Conservation (phyloP, 169 alveolate species). For the Neospora caninum region DNA sequence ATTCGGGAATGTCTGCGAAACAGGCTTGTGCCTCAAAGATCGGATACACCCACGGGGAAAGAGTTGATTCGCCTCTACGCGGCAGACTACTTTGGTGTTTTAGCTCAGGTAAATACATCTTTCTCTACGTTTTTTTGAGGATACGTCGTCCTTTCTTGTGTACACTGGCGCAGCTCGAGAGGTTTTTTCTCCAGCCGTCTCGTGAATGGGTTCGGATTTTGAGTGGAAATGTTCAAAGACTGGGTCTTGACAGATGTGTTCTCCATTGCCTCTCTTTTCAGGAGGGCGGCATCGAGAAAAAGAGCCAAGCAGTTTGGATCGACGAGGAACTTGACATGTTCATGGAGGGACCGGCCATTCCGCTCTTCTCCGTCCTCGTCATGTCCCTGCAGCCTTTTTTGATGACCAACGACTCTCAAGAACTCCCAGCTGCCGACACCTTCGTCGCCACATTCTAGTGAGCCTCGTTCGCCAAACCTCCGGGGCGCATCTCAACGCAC, state of each 20-base stretch:
- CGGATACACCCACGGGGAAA: slow-evolving; percentile 61
- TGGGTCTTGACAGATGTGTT: not conserved
- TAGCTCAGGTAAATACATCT: slow-evolving; percentile 32
- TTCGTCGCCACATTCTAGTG: slow-evolving; percentile 45
- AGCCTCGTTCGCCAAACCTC: not conserved
- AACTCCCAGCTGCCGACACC: slow-evolving; percentile 1
- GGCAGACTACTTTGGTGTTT: slow-evolving; percentile 45
- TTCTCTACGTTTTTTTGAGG: not conserved
- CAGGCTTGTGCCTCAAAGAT: slow-evolving; percentile 43
- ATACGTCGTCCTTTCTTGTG: not conserved
- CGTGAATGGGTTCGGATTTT: too few species aligned
- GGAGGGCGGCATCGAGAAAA: slow-evolving; percentile 59
- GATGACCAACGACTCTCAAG: slow-evolving; percentile 1
- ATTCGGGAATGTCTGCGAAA: slow-evolving; percentile 50
- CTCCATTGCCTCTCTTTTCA: not conserved
- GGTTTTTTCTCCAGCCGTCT: not conserved
- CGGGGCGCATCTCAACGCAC: not conserved
- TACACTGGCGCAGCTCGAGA: not conserved
- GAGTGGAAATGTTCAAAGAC: not conserved
- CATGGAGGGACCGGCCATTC: slow-evolving; percentile 45
- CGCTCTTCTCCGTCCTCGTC: slow-evolving; percentile 50
- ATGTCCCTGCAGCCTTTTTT: slow-evolving; percentile 50
- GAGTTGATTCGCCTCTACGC: slow-evolving; percentile 58
- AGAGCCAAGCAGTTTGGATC: slow-evolving; percentile 45
- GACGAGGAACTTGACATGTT: slow-evolving; percentile 51